Evolutionary conservation across 2,329 filamentous ascomycete genomes (phyloP).

Genomic region (Neospermospora avenae): DNA sequence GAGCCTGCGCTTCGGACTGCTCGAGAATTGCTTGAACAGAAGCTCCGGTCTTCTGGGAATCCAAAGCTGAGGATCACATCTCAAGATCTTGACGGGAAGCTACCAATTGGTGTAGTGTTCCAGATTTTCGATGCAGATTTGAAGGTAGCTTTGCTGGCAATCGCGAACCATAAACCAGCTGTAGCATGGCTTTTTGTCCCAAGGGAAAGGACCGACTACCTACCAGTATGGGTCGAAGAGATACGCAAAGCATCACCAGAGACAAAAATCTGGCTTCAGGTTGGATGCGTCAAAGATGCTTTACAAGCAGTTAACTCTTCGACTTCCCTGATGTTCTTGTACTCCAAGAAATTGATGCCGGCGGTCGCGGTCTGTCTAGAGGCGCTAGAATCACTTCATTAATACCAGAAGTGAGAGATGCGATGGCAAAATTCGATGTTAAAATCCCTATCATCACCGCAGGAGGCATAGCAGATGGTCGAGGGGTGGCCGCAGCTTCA

Average conservation of each 20-base stretch:
- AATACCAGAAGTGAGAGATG: slow-evolving; percentile 31
- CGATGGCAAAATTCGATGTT: slow-evolving; percentile 13
- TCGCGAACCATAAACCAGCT: slow-evolving; percentile 33
- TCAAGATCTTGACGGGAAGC: slow-evolving; percentile 11
- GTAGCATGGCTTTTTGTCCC: slow-evolving; percentile 38
- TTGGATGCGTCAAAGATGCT: slow-evolving; percentile 25
- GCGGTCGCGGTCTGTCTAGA: slow-evolving; percentile 31
- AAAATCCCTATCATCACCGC: slow-evolving; percentile 28
- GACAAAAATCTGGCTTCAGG: slow-evolving; percentile 31
- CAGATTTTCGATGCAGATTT: slow-evolving; percentile 43
- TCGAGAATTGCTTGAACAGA: neutral
- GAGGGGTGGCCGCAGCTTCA: slow-evolving; percentile 34
- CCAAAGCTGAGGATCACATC: neutral
- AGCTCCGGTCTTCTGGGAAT: neutral
- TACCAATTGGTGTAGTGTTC: slow-evolving; percentile 45
- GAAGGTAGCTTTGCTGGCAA: slow-evolving; percentile 27
- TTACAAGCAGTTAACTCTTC: slow-evolving; percentile 15
- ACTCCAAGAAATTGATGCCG: slow-evolving; percentile 34
- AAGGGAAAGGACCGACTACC: slow-evolving; percentile 4
- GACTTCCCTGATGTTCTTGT: slow-evolving; percentile 29
- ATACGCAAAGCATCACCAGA: slow-evolving; percentile 7
- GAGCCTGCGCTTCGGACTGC: slow-evolving; percentile 26
- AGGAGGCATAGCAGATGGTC: slow-evolving; percentile 35
- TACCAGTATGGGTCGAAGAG: slow-evolving; percentile 13
- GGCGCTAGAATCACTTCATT: slow-evolving; percentile 30